Conservation (phyloP, 306 rosid species). For the Ormosia semicastrata region DNA sequence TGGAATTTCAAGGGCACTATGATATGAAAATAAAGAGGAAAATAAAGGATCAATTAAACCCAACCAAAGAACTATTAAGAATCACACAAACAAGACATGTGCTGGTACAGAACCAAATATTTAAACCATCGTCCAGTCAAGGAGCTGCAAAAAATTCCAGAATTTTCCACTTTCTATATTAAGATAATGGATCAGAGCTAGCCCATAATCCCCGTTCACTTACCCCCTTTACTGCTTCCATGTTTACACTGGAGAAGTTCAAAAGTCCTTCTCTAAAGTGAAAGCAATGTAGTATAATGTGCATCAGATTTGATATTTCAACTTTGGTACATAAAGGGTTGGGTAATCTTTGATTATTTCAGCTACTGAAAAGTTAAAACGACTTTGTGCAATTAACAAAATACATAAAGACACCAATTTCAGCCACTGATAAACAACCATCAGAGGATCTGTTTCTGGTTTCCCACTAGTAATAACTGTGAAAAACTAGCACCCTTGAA, state of each 20-base stretch:
- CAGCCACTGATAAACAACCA: background rate
- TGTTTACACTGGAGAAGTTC: background rate
- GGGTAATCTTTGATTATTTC: background rate
- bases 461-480: too few relatives aligned
- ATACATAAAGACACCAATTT: background rate
- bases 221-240: background rate
- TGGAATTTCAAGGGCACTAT: background rate
- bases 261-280: background rate
- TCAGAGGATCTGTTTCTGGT: too few relatives aligned
- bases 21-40: background rate
- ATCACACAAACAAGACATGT: background rate
- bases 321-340: background rate
- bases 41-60: background rate
- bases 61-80: background rate
- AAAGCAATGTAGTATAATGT: background rate
- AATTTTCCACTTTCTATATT: background rate
- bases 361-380: background rate
- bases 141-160: background rate
- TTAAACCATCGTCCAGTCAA: background rate
- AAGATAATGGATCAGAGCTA: background rate
- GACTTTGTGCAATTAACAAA: background rate
- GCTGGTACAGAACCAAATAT: conserved; percentile 9
- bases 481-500: too few relatives aligned
- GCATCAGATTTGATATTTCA: background rate
- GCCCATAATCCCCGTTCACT: background rate